phyloP scores from a whole-genome alignment of 2,329 filamentous ascomycete species.

The Elsinoe fawcettii region DNA sequence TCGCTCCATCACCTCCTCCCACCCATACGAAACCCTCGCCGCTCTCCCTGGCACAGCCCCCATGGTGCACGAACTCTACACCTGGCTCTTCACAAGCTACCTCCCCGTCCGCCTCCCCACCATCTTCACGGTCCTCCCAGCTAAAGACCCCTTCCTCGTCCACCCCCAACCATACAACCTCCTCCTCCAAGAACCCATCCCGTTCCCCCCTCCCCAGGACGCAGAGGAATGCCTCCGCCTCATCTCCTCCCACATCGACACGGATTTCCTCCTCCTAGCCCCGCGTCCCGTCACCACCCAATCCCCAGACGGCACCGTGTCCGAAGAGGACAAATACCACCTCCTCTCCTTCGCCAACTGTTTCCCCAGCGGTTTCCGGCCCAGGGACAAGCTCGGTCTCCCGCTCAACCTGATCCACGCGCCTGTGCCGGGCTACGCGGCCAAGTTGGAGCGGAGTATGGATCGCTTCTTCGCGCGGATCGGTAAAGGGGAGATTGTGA shows the following conservation, averaged over 20 bases:
- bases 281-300: neutral
- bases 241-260: conserved; percentile 43
- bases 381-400: conserved; percentile 46
- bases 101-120: conserved; percentile 50
- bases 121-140: conserved; percentile 36
- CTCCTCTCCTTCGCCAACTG: conserved; percentile 50
- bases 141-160: neutral
- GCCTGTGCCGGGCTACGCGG: conserved; percentile 51
- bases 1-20: conserved; percentile 37
- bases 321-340: conserved; percentile 39
- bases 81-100: conserved; percentile 47
- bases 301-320: conserved; percentile 14
- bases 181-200: conserved; percentile 15
- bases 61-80: conserved; percentile 51
- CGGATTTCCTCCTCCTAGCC: conserved; percentile 51
- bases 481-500: conserved; percentile 47
- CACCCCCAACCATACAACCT: conserved; percentile 28
- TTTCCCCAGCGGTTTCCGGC: conserved; percentile 53
- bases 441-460: conserved; percentile 53
- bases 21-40: conserved; percentile 36
- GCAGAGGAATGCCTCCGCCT: conserved; percentile 30
- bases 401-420: conserved; percentile 49
- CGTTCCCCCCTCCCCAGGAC: conserved; percentile 38
- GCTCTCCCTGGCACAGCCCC: conserved; percentile 32
- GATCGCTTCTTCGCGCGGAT: conserved; percentile 53